Evolutionary conservation across 2,329 filamentous ascomycete genomes (phyloP).

Genomic region (Graphilbum ipis-grandicollis): DNA sequence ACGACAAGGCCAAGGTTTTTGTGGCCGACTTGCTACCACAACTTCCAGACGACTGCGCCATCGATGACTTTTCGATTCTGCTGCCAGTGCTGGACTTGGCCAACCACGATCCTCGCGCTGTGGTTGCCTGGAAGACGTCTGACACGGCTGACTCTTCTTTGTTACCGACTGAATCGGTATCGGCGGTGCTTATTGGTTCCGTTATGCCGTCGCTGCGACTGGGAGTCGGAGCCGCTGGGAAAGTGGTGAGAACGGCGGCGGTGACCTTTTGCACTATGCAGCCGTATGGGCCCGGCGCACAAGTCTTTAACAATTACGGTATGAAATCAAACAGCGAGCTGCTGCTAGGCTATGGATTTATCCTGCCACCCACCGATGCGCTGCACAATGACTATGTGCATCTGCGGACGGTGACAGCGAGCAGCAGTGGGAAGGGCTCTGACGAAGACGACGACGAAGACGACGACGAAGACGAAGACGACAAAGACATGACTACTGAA

Average conservation of each 20-base stretch:
- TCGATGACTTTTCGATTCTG: conserved; percentile 49
- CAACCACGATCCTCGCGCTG: conserved; percentile 48
- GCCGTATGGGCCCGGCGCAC: conserved; percentile 30
- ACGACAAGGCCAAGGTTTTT: too few species aligned
- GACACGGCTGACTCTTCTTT: too few species aligned
- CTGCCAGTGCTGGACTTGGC: conserved; percentile 55
- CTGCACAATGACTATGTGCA: conserved; percentile 45
- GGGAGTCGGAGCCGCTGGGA: too few species aligned
- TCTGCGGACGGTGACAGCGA: conserved; percentile 24
- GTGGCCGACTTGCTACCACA: conserved; percentile 9
- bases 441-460: conserved; percentile 9
- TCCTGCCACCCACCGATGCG: conserved; percentile 26
- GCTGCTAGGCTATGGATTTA: conserved; percentile 46
- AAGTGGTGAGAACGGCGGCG: not conserved
- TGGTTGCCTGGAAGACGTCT: conserved; percentile 39
- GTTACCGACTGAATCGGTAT: too few species aligned
- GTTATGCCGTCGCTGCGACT: too few species aligned
- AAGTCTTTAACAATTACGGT: conserved; percentile 57
- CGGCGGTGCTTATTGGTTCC: too few species aligned
- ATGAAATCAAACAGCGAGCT: conserved; percentile 57
- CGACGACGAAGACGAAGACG: not conserved
- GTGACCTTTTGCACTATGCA: conserved; percentile 25
- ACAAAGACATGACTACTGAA: not conserved
- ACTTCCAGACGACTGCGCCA: conserved; percentile 18
- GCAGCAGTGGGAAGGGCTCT: conserved; percentile 5